These are phyloP conservation scores for Phytophthora litchii DNA, from an alignment of 352 stramenopile species.

Conservation along the genomic window DNA sequence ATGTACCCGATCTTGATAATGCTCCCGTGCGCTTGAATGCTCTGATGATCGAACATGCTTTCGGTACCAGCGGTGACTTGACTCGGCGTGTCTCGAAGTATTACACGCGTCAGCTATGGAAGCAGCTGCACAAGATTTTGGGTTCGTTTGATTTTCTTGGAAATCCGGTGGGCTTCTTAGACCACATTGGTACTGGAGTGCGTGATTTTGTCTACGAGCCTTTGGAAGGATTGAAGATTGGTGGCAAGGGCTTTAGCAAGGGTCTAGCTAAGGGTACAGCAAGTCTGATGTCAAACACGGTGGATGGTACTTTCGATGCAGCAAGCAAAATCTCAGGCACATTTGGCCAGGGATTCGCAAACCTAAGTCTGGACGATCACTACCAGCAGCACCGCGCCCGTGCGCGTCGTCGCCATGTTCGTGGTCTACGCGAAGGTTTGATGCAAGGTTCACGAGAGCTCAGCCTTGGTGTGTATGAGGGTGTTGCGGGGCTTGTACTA, in stretches of 20 bases:
- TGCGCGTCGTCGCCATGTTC: slow-evolving; percentile 77
- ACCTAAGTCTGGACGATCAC: slow-evolving; percentile 86
- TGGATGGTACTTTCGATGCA: slow-evolving; percentile 88
- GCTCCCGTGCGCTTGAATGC: slow-evolving; percentile 85
- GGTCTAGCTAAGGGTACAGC: slow-evolving; percentile 87
- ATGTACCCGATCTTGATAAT: slow-evolving; percentile 89
- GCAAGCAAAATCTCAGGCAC: slow-evolving; percentile 90
- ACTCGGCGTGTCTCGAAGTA: slow-evolving; percentile 89
- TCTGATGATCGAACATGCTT: slow-evolving; percentile 90
- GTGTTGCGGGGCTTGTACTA: slow-evolving; percentile 80
- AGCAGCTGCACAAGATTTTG: slow-evolving; percentile 90
- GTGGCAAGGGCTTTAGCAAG: slow-evolving; percentile 86
- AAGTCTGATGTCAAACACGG: slow-evolving; percentile 86
- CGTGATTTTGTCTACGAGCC: slow-evolving; percentile 97
- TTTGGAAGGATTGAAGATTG: slow-evolving; percentile 91
- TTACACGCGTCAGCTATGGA: slow-evolving; percentile 89
- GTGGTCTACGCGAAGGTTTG: slow-evolving; percentile 78
- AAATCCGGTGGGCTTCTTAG: slow-evolving; percentile 89
- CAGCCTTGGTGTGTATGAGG: slow-evolving; percentile 85
- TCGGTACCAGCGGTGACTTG: slow-evolving; percentile 86
- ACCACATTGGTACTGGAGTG: slow-evolving; percentile 95
- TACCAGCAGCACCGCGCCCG: slow-evolving; percentile 87
- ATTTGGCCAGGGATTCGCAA: slow-evolving; percentile 87
- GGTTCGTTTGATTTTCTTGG: slow-evolving; percentile 90
- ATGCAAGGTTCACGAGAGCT: slow-evolving; percentile 87